These are phyloP conservation scores for Calonectria multiphialidica DNA, from an alignment of 2,329 filamentous ascomycete species.

Conservation along the genomic window DNA sequence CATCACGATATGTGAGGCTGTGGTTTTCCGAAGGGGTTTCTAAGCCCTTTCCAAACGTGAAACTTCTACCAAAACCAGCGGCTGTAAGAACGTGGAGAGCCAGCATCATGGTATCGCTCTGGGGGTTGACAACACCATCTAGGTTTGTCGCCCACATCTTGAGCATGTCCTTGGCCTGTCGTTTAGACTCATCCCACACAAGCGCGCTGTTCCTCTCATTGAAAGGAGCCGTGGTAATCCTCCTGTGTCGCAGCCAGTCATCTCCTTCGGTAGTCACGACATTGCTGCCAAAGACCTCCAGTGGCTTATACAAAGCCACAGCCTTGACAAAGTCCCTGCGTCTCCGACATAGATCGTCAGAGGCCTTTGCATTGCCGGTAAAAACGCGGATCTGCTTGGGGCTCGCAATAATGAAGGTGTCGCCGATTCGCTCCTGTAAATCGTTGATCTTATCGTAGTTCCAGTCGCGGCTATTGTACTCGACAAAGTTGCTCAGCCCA, in stretches of 20 bases:
- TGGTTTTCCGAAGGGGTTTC: constrained; percentile 26
- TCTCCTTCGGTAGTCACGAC: constrained; percentile 37
- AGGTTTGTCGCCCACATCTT: constrained; percentile 29
- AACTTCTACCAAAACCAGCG: constrained; percentile 36
- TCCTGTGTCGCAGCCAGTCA: constrained; percentile 33
- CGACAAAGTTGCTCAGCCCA: constrained; percentile 31
- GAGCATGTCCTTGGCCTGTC: constrained; percentile 34
- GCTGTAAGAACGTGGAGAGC: constrained; percentile 37
- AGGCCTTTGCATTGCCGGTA: constrained; percentile 32
- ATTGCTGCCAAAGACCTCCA: constrained; percentile 36
- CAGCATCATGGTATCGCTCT: constrained; percentile 33
- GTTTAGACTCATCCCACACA: constrained; percentile 34
- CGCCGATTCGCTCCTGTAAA: constrained; percentile 35
- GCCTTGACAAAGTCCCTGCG: constrained; percentile 36
- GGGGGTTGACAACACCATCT: constrained; percentile 26
- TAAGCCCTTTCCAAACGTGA: constrained; percentile 27
- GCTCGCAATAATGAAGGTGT: constrained; percentile 37
- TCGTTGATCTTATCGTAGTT: constrained; percentile 36
- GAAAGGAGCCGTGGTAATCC: constrained; percentile 35
- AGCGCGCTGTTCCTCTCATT: constrained; percentile 36
- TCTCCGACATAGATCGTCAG: constrained; percentile 31
- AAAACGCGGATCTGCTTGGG: constrained; percentile 37
- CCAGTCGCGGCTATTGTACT: constrained; percentile 40
- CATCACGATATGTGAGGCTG: constrained; percentile 33
- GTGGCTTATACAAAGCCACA: constrained; percentile 33